Percentiles rank a stretch among this genome's conserved stretches.
phyloP scores from a whole-genome alignment of 1,139 yeast species.

The Zygoascus hellenicus region DNA sequence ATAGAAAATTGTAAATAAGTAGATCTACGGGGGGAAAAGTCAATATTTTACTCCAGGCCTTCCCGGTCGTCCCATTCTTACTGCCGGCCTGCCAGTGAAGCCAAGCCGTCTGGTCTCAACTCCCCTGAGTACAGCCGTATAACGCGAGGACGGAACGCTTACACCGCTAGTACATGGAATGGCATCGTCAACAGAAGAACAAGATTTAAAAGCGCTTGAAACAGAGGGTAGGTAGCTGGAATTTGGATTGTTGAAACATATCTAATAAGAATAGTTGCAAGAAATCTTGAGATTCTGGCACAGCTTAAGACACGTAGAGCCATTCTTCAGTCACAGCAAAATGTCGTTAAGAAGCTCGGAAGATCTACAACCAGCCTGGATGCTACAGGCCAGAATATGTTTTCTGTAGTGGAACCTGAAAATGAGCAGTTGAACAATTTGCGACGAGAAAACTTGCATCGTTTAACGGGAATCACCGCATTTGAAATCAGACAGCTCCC shows the following conservation, averaged over 20 bases:
- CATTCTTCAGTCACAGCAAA: constrained; percentile 2
- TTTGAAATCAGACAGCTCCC: constrained; percentile 17
- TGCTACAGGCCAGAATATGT: constrained; percentile 3
- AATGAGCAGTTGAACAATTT: constrained; percentile 13
- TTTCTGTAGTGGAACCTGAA: constrained; percentile 6
- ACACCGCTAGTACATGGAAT: background rate
- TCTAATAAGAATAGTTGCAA: background rate
- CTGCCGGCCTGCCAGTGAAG: too few species aligned
- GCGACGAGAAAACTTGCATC: constrained; percentile 20
- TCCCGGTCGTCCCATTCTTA: too few species aligned
- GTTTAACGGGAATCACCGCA: constrained; percentile 26
- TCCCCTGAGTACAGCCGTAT: too few species aligned
- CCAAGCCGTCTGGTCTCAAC: too few species aligned
- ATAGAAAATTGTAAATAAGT: too few species aligned
- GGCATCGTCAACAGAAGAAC: background rate
- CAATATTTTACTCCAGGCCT: too few species aligned
- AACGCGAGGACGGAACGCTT: too few species aligned
- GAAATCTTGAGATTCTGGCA: constrained; percentile 2
- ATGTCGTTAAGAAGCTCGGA: constrained; percentile 1
- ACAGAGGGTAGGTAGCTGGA: constrained; percentile 5
- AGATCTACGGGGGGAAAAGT: too few species aligned
- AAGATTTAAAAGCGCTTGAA: constrained; percentile 4
- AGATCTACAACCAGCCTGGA: constrained; percentile 1
- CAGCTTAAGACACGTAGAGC: constrained; percentile 3
- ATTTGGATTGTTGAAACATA: background rate